A percentile compares a stretch with the other conserved stretches of the same genome.
These are phyloP conservation scores for Penicillium sp. DNA, from an alignment of 2,329 filamentous ascomycete genomes.

Conservation along the genomic window DNA sequence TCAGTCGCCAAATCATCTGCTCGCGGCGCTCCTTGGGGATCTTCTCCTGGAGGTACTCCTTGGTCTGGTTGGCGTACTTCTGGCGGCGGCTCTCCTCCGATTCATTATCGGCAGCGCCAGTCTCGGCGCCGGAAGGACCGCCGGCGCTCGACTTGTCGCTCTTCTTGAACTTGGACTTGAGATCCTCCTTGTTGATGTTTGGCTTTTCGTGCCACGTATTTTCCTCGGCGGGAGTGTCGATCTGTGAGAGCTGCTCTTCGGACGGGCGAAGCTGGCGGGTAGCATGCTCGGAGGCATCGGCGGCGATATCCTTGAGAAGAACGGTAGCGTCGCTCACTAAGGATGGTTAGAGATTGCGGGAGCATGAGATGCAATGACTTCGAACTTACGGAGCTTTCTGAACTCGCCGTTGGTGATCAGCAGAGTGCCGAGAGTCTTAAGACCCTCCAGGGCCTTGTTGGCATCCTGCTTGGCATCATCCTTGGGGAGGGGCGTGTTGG, in stretches of 20 bases:
- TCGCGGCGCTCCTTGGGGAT: conserved; percentile 89
- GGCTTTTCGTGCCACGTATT: conserved; percentile 92
- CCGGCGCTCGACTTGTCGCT: conserved; percentile 56
- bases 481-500: conserved; percentile 67
- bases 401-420: conserved; percentile 96
- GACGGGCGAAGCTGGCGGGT: conserved; percentile 71
- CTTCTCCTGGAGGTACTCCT: conserved; percentile 77
- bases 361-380: conserved; percentile 3
- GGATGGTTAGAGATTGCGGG: conserved; percentile 14
- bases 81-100: conserved; percentile 46
- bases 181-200: conserved; percentile 66
- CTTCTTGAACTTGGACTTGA: conserved; percentile 58
- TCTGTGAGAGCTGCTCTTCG: conserved; percentile 68
- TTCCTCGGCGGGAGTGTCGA: conserved; percentile 80
- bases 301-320: conserved; percentile 82
- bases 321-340: conserved; percentile 73
- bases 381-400: conserved; percentile 71
- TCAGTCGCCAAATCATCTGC: conserved; percentile 84
- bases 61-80: conserved; percentile 46
- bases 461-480: conserved; percentile 76
- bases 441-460: conserved; percentile 73
- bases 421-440: conserved; percentile 82
- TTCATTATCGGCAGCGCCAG: conserved; percentile 47
- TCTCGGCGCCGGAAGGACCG: conserved; percentile 34
- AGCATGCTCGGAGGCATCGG: conserved; percentile 78